Percentiles rank a stretch among this genome's conserved stretches.
Conservation (phyloP, 257 asterid species). For the Nicotiana noctiflora region DNA sequence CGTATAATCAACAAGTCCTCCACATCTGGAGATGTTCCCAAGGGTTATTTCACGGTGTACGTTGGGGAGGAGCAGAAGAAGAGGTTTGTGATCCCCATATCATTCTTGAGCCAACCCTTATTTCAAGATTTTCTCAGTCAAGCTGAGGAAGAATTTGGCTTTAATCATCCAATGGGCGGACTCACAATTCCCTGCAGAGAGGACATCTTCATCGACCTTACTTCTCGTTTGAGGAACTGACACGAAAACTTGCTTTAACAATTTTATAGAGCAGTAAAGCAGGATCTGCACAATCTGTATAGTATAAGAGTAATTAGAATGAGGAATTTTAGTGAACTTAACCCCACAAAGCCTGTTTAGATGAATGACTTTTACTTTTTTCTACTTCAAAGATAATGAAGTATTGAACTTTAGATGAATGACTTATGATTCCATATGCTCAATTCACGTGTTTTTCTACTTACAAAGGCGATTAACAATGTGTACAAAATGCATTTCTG, state of each 20-base stretch:
- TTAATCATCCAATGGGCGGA: constrained; percentile 50
- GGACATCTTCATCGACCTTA: constrained; percentile 24
- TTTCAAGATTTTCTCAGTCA: constrained; percentile 22
- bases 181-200: constrained; percentile 41
- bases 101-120: constrained; percentile 33
- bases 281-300: too few species aligned
- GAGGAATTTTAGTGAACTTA: neutral
- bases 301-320: neutral
- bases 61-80: constrained; percentile 39
- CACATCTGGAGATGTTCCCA: constrained; percentile 29
- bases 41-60: constrained; percentile 49
- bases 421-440: neutral
- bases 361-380: neutral
- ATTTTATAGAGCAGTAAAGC: too few species aligned
- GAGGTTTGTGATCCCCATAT: constrained; percentile 26
- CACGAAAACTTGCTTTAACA: neutral
- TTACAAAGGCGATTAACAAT: too few species aligned
- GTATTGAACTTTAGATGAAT: neutral
- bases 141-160: neutral
- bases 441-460: neutral
- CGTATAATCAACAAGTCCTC: neutral
- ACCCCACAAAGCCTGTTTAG: neutral
- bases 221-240: constrained; percentile 18
- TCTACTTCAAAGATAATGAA: neutral
- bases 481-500: too few species aligned